Evolutionary conservation across 768 basidiomycete species (phyloP).

Genomic region (Coprinellus aureogranulatus): DNA sequence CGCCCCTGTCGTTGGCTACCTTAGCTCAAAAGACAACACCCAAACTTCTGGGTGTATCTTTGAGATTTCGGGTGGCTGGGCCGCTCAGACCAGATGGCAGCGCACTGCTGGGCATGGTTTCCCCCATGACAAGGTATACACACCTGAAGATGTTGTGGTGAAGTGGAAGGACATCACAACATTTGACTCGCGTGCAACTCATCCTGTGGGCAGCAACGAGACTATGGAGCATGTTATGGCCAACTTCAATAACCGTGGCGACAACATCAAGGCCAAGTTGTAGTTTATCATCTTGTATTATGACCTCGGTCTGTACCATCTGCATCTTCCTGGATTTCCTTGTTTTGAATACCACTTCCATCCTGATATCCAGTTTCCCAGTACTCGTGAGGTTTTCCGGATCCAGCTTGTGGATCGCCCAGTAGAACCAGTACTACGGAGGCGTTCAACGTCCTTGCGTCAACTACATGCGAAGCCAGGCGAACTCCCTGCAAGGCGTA

Average conservation of each 20-base stretch:
- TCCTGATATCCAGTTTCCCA: not conserved
- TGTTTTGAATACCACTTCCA: not conserved
- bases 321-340: not conserved
- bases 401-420: not conserved
- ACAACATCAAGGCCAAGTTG: constrained; percentile 53
- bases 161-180: constrained; percentile 84
- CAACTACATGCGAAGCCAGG: too few relatives aligned
- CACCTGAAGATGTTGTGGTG: constrained; percentile 74
- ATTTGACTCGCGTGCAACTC: constrained; percentile 83
- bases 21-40: constrained; percentile 78
- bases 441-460: not conserved
- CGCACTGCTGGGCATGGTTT: constrained; percentile 85
- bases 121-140: constrained; percentile 70
- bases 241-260: constrained; percentile 49
- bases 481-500: too few relatives aligned
- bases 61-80: constrained; percentile 90
- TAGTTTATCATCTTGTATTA: constrained; percentile 24
- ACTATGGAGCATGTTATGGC: constrained; percentile 66
- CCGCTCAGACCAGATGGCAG: constrained; percentile 91
- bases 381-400: not conserved
- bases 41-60: constrained; percentile 74
- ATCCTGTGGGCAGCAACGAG: constrained; percentile 74
- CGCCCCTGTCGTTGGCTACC: constrained; percentile 89
- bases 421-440: not conserved
- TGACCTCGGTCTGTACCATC: not conserved